Base-by-base conservation (phyloP, 345 rosid genomes). In the Luvunga scandens region DNA sequence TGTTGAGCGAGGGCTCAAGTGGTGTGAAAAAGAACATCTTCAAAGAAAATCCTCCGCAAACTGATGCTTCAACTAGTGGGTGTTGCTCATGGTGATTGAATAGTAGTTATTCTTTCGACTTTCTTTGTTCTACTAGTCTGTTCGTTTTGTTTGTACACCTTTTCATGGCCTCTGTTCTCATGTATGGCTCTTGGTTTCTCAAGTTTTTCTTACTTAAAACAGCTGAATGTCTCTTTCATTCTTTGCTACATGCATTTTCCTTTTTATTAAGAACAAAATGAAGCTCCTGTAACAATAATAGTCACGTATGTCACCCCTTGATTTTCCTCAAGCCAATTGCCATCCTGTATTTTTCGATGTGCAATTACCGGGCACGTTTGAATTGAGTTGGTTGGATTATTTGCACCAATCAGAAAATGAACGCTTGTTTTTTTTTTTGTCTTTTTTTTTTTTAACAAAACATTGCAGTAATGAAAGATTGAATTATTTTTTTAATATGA, bases 21-120 rank as follows among this genome's bases (percentile, higher is more conserved):
- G 93, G 97, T 42, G 84, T 87, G 81, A 93, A 90, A 79, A 95
- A 88, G 87, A 93, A 93, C 88, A 95, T 95, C 73, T 93, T 95
- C 81, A 90, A 88, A 82, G 88, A 93, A 83, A 89, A 89, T 77
- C 94, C 95, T 22, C 84, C 90, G 0, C 86, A 87, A 70, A 48
- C 83, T n/a, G 85, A 80, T 63, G 89, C 86, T 0, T 68, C 90
- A 12, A 69, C 86, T 34, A 77, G 92, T 71, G 66, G 87, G 75
- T 93, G 98, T 74, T 94, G 97, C 84, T 86, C 90, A 24, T 83
- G 82, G 72, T 80, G 81, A 75, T 61, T 33, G 48, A 31, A 56
- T 31, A 31, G 38, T 34, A 53, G 10, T 57, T 42, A 25, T 73
- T 60, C 60, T 74, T 39, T 4, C 4, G 31, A 68, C 62, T 59